Evolutionary conservation across 352 stramenopile species (phyloP), one percentile per base, ranked within the genome.

Genomic region (Blastocystis sp.): DNA sequence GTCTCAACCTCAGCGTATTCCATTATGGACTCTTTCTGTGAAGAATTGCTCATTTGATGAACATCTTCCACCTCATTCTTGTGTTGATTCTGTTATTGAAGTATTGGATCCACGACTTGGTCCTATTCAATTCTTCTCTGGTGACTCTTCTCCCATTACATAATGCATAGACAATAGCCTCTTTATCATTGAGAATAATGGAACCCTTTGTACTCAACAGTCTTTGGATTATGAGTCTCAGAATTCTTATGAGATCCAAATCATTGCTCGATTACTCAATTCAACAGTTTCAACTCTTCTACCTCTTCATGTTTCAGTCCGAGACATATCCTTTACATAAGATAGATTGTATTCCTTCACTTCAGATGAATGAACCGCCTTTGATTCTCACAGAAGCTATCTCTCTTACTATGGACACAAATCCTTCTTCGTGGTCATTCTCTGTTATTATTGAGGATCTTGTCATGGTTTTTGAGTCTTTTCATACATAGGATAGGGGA

Each of bases 251-350:
- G 29, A 43, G 11, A 42, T 75, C 2, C 52, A 19, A 11, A 49
- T 75, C 63, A 29, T 54, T n/a, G 19, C 11, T 29, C 24, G 16
- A 7, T 52, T 54, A 46, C 42, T n/a, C 19, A 27, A 16, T 29
- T 27, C 37, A 29, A 16, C 29, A n/a, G 19, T 29, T 75, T 24
- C 39, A 16, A 16, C 32, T 4, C 5, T 75, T 32, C 32, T 54
- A 9, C 5, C 11, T 3, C 12, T 75, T 9, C 21, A 29, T 51
- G 35, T 75, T n/a, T 24, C 37, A 12, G 63, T 75, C 21, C 0
- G 24, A n/a, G 63, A 75, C 32, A 69, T 69, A 69, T 69, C 59
- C 59, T 69, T 69, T 32, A 4, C 32, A 69, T 69, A 5, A 69
- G 3, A 19, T 46, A 4, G 12, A 14, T 39, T 1, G 42, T 21